Evolutionary conservation across 2,329 filamentous ascomycete species (phyloP).

Genomic region (Ophiostoma ips): DNA sequence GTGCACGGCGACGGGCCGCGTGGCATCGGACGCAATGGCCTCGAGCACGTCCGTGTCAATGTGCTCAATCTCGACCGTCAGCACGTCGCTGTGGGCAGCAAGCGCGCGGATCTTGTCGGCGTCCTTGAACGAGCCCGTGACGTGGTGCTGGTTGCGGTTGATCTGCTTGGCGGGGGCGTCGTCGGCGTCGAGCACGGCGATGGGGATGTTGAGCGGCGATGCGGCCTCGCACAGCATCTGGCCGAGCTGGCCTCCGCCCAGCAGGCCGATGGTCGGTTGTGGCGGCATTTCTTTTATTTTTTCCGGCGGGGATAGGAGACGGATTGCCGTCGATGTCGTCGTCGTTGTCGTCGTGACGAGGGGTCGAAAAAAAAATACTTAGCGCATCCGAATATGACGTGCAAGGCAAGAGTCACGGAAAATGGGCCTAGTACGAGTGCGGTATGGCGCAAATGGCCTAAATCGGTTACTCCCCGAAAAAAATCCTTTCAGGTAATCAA

Average conservation of each 20-base stretch:
- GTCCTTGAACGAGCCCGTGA: conserved; percentile 81
- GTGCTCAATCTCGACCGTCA: conserved; percentile 93
- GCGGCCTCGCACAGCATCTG: conserved; percentile 92
- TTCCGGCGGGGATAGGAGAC: background rate
- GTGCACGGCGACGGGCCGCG: conserved; percentile 44
- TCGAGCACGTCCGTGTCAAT: conserved; percentile 82
- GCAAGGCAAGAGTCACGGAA: background rate
- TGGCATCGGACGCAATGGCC: conserved; percentile 56
- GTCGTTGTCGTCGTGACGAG: background rate
- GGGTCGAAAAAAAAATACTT: background rate
- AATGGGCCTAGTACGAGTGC: no score
- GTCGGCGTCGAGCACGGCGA: conserved; percentile 65
- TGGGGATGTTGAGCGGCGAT: conserved; percentile 54
- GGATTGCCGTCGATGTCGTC: background rate
- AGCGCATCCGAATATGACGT: background rate
- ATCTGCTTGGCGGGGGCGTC: conserved; percentile 76
- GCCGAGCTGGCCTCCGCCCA: conserved; percentile 62
- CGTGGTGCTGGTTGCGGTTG: conserved; percentile 50
- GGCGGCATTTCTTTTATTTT: background rate
- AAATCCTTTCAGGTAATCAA: no score
- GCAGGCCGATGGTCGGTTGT: conserved; percentile 27
- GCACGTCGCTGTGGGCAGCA: conserved; percentile 61
- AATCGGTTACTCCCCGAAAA: no score
- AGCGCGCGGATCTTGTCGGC: conserved; percentile 63
- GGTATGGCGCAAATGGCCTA: no score